A percentile compares a stretch with the other conserved stretches of the same genome.
These are phyloP conservation scores for Phytophthora europaea DNA, from an alignment of 352 stramenopile genomes.

Conservation along the genomic window DNA sequence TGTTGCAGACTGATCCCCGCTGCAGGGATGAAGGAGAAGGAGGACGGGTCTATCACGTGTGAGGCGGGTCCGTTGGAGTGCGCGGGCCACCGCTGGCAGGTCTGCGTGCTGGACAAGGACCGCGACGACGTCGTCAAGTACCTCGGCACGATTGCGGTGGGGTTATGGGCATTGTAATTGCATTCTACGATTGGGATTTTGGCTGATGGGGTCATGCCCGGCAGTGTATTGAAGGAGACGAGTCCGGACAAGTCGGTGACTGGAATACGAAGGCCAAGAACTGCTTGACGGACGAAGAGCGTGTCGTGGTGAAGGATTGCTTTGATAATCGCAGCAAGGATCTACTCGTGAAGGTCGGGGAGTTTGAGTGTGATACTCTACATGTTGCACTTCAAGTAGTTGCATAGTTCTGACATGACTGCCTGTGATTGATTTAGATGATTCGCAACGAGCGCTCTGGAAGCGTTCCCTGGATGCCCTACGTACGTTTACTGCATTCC, in stretches of 20 bases:
- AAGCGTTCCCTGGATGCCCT: slow-evolving; percentile 78
- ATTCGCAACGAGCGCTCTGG: slow-evolving; percentile 63
- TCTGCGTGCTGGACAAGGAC: slow-evolving; percentile 81
- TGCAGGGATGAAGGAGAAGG: slow-evolving; percentile 73
- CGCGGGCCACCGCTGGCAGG: slow-evolving; percentile 76
- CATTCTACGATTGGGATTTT: not conserved
- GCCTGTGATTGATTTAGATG: slow-evolving; percentile 48
- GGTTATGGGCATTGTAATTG: slow-evolving; percentile 8
- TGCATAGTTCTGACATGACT: slow-evolving; percentile 7
- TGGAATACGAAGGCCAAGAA: slow-evolving; percentile 79
- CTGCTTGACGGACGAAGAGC: slow-evolving; percentile 75
- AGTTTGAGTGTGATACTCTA: not conserved
- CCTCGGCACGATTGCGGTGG: slow-evolving; percentile 75
- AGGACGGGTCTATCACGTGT: slow-evolving; percentile 65
- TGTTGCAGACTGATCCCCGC: slow-evolving; percentile 67
- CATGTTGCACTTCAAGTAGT: not conserved
- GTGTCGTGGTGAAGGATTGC: slow-evolving; percentile 63
- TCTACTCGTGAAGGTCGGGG: slow-evolving; percentile 56
- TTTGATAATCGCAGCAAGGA: slow-evolving; percentile 65
- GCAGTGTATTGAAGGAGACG: slow-evolving; percentile 82
- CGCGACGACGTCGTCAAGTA: slow-evolving; percentile 82
- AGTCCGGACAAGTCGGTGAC: slow-evolving; percentile 73
- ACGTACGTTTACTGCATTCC: slow-evolving; percentile 49
- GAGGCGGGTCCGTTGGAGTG: slow-evolving; percentile 76
- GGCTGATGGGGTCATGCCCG: not conserved